phyloP scores from a whole-genome alignment of 192 early-diverging fungal genomes.

The Coemansia sp. region DNA sequence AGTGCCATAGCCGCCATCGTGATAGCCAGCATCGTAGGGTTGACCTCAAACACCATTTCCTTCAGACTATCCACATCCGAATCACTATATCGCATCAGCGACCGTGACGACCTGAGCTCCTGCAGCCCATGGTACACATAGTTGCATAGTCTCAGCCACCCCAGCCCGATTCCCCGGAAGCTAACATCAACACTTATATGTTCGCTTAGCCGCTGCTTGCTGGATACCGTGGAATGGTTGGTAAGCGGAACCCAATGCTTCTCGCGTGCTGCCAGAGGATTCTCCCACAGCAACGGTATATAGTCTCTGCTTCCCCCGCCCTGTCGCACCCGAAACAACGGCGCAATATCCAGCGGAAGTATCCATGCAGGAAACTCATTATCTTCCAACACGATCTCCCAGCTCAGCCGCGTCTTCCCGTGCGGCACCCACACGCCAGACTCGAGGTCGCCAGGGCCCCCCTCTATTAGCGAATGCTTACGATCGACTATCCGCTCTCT shows the following conservation, averaged over 20 bases:
- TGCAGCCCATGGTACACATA: constrained; percentile 29
- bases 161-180: constrained; percentile 38
- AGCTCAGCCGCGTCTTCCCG: constrained; percentile 36
- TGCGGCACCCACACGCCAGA: constrained; percentile 43
- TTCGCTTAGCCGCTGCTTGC: constrained; percentile 16
- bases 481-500: constrained; percentile 23
- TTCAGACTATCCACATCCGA: constrained; percentile 53
- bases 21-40: constrained; percentile 55
- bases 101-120: constrained; percentile 31
- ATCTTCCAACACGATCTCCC: constrained; percentile 53
- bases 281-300: constrained; percentile 51
- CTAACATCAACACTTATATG: constrained; percentile 25
- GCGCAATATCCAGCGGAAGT: constrained; percentile 40
- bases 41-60: constrained; percentile 58
- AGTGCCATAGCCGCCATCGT: constrained; percentile 53
- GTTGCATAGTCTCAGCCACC: constrained; percentile 55
- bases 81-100: constrained; percentile 37
- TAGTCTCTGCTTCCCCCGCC: constrained; percentile 22
- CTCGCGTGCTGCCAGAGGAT: constrained; percentile 34
- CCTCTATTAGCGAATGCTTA: constrained; percentile 28
- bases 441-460: background rate
- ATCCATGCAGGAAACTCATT: constrained; percentile 35
- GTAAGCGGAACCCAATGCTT: constrained; percentile 52
- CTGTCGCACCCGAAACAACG: constrained; percentile 17
- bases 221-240: constrained; percentile 15